phyloP scores from a whole-genome alignment of 176 grass and related monocot genomes.

The Cenchrus americanus region DNA sequence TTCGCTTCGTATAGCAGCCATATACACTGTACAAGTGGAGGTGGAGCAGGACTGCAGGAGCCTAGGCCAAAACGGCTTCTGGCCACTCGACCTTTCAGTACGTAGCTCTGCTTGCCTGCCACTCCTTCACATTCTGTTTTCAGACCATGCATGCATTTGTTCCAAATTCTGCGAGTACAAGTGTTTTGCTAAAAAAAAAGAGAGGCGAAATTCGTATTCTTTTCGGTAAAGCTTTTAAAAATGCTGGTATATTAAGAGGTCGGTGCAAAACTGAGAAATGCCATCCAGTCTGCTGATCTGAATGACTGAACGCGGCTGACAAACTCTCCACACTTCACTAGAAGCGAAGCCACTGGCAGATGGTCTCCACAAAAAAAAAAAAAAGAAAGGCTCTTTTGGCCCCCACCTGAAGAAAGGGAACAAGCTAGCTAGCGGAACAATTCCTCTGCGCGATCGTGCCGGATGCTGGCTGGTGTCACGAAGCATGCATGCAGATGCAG shows the following conservation, averaged over 20 bases:
- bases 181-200: background rate
- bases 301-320: background rate
- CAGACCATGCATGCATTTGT: background rate
- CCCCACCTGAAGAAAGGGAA: background rate
- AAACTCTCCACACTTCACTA: background rate
- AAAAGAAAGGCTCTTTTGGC: background rate
- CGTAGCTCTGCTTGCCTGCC: too few relatives aligned
- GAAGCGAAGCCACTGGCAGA: background rate
- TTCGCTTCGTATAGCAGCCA: conserved; percentile 6
- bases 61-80: background rate
- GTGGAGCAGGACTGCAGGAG: background rate
- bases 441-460: background rate
- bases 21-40: conserved; percentile 43
- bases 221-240: background rate
- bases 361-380: background rate
- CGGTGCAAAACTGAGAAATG: background rate
- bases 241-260: background rate
- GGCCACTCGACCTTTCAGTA: conserved; percentile 21
- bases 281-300: background rate
- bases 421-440: background rate
- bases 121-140: too few relatives aligned
- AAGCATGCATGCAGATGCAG: background rate
- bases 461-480: conserved; percentile 28
- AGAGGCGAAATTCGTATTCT: background rate
- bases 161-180: background rate